Evolutionary conservation across 495 filamentous ascomycete species (phyloP).

Genomic region (Filosporella fistucella): DNA sequence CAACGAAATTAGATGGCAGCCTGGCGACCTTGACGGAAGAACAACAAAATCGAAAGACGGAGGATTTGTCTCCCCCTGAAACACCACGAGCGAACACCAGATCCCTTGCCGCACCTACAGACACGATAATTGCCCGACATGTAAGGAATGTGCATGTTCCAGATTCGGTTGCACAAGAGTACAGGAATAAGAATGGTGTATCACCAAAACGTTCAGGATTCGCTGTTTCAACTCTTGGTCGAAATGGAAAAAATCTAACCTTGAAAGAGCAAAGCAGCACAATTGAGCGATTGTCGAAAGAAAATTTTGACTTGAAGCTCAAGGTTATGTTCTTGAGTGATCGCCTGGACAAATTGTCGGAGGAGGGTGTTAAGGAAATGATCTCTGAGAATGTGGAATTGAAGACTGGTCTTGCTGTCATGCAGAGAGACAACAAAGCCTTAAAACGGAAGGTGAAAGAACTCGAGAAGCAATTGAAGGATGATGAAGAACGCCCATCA

Average conservation of each 20-base stretch:
- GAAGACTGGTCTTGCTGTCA: conserved; percentile 79
- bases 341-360: conserved; percentile 84
- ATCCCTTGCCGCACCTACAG: conserved; percentile 59
- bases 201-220: conserved; percentile 44
- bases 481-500: conserved; percentile 58
- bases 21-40: conserved; percentile 62
- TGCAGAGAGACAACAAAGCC: conserved; percentile 82
- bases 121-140: conserved; percentile 84
- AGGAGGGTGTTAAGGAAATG: conserved; percentile 96
- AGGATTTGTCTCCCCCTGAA: conserved; percentile 24
- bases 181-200: conserved; percentile 54
- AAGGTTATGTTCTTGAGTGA: conserved; percentile 96
- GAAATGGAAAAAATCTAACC: conserved; percentile 77
- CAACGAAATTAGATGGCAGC: conserved; percentile 42
- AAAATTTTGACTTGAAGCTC: conserved; percentile 96
- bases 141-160: conserved; percentile 86
- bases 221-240: conserved; percentile 42
- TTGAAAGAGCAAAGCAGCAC: conserved; percentile 96
- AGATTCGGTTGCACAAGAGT: conserved; percentile 81
- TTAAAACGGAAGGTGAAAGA: conserved; percentile 75
- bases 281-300: conserved; percentile 90
- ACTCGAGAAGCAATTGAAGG: conserved; percentile 77
- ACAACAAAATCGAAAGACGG: conserved; percentile 24
- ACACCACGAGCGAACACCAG: conserved; percentile 44
- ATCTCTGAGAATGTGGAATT: conserved; percentile 95